Conservation (phyloP, 345 rosid genomes). For the Nasturtium officinale region DNA sequence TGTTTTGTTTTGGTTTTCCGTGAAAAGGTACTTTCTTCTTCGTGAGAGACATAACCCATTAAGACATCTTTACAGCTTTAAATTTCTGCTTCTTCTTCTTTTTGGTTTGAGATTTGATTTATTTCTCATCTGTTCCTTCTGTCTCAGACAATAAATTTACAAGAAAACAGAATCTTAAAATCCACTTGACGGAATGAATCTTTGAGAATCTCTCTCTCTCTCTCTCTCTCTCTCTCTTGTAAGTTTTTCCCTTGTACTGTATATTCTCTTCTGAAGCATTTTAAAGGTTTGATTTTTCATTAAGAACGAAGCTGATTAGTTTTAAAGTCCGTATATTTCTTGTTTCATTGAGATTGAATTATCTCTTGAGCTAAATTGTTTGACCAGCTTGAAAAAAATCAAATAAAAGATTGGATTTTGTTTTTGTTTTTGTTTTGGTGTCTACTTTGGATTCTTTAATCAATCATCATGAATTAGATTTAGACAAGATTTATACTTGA, state of each 20-base stretch:
- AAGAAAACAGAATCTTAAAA: not conserved
- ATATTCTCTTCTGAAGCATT: constrained; percentile 19
- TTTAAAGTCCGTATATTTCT: not conserved
- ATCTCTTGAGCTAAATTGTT: constrained; percentile 36
- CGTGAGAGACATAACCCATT: constrained; percentile 30
- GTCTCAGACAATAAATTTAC: constrained; percentile 39
- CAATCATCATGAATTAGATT: constrained; percentile 34
- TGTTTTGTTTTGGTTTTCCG: constrained; percentile 19
- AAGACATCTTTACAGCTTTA: constrained; percentile 28
- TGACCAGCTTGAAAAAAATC: constrained; percentile 42
- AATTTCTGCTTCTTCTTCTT: not conserved
- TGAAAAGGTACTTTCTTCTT: constrained; percentile 8
- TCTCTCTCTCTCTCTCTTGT: constrained; percentile 40
- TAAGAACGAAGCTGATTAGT: constrained; percentile 21
- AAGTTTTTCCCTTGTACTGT: constrained; percentile 39
- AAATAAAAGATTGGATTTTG: constrained; percentile 41
- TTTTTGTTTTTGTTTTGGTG: not conserved
- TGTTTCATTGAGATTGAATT: not conserved
- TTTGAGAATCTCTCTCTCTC: constrained; percentile 43
- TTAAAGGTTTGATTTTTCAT: constrained; percentile 22
- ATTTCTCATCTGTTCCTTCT: constrained; percentile 38
- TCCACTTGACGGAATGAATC: constrained; percentile 44
- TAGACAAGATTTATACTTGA: constrained; percentile 34
- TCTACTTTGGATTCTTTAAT: constrained; percentile 29
- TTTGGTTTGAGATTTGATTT: constrained; percentile 15